These are phyloP conservation scores for Paraleonurus japonicus DNA, from an alignment of 257 asterid species.

Conservation along the genomic window DNA sequence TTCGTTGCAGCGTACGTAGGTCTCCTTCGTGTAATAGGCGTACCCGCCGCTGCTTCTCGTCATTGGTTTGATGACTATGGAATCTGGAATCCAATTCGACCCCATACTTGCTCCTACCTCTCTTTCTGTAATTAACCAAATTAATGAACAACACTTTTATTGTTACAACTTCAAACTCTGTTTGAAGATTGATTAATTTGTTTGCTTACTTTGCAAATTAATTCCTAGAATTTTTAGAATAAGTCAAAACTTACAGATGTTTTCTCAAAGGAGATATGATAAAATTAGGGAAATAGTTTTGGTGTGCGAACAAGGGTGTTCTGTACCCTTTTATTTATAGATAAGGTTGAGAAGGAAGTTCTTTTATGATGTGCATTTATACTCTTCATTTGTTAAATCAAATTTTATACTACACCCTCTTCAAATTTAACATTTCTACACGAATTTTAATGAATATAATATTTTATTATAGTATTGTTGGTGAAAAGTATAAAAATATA, in stretches of 20 bases:
- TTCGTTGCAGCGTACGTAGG: neutral
- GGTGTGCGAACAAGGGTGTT: neutral
- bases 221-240: too few relatives aligned
- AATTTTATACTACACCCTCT: too few relatives aligned
- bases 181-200: too few relatives aligned
- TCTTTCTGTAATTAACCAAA: neutral
- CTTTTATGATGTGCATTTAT: neutral
- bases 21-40: neutral
- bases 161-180: neutral
- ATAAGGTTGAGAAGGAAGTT: neutral
- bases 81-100: neutral
- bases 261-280: neutral
- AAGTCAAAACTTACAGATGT: neutral
- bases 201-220: too few relatives aligned
- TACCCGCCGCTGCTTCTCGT: neutral
- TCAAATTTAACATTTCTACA: too few relatives aligned
- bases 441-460: too few relatives aligned
- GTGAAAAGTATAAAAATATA: too few relatives aligned
- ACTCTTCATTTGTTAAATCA: neutral
- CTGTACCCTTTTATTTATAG: neutral
- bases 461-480: too few relatives aligned
- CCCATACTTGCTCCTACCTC: neutral
- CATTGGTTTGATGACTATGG: neutral
- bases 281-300: neutral
- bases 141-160: neutral